phyloP scores from a whole-genome alignment of 345 rosid species.

The Camelina laxa region DNA sequence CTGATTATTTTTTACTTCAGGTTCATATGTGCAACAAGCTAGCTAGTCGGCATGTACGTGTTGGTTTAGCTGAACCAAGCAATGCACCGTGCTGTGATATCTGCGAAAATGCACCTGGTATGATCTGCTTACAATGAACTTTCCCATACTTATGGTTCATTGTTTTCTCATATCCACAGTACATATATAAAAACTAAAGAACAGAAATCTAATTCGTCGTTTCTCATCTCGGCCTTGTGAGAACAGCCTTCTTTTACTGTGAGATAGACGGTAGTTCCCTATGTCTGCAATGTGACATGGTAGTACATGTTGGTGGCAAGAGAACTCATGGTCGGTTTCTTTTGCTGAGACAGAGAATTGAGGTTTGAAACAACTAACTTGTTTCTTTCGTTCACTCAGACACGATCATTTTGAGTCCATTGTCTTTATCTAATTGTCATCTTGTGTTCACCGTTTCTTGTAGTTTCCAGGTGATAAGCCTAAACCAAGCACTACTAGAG shows the following conservation, averaged over 20 bases:
- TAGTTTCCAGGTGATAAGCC: conserved; percentile 87
- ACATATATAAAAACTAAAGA: not conserved
- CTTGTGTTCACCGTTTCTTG: conserved; percentile 31
- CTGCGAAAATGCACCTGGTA: conserved; percentile 89
- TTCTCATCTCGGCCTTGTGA: conserved; percentile 31
- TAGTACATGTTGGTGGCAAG: conserved; percentile 91
- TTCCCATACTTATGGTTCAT: conserved; percentile 2
- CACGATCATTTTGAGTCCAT: not conserved
- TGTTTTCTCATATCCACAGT: not conserved
- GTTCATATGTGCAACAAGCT: conserved; percentile 89
- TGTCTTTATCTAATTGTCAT: not conserved
- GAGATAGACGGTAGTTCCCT: conserved; percentile 87
- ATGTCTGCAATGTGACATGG: conserved; percentile 89
- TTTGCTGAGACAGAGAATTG: conserved; percentile 74
- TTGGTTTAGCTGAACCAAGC: conserved; percentile 77
- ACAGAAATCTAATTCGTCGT: conserved; percentile 33
- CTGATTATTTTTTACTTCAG: conserved; percentile 44
- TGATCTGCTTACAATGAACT: not conserved
- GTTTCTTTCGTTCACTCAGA: conserved; percentile 11
- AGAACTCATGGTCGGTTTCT: conserved; percentile 80
- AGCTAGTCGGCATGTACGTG: conserved; percentile 80
- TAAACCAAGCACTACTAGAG: conserved; percentile 50
- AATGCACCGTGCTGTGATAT: conserved; percentile 80
- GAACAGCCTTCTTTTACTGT: conserved; percentile 81
- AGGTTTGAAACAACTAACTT: conserved; percentile 55